A percentile compares a stretch with the other conserved stretches of the same genome.
Evolutionary conservation across 2,329 filamentous ascomycete genomes (phyloP).

Genomic region (Trichoderma sp.): DNA sequence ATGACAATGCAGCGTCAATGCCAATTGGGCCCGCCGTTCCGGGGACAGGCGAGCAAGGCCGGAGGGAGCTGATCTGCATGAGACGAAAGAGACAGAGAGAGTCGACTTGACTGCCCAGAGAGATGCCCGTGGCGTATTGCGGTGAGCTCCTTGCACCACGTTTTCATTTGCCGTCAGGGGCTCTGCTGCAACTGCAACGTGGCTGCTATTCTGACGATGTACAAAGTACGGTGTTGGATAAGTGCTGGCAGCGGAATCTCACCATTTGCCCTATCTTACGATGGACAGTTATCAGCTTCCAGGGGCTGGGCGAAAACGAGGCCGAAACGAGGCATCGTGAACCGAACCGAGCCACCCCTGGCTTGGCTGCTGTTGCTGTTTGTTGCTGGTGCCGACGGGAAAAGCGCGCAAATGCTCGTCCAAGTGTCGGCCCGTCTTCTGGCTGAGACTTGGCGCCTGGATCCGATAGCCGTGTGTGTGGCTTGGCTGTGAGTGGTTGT

Average conservation of each 20-base stretch:
- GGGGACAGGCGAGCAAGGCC: background rate
- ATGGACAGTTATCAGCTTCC: background rate
- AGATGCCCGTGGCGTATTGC: background rate
- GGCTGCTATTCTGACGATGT: background rate
- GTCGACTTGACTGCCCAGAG: background rate
- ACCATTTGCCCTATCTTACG: background rate
- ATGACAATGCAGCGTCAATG: background rate
- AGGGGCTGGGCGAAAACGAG: background rate
- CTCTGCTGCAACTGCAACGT: slow-evolving; percentile 6
- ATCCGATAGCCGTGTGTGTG: background rate
- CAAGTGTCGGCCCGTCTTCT: slow-evolving; percentile 18
- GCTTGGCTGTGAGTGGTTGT: slow-evolving; percentile 1
- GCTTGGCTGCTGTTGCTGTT: background rate
- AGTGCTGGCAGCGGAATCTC: background rate
- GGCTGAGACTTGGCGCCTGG: slow-evolving; percentile 17
- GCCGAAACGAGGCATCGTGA: slow-evolving; percentile 14
- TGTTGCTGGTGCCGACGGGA: background rate
- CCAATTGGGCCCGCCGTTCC: slow-evolving; percentile 5
- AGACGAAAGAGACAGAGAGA: background rate
- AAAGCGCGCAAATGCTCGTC: slow-evolving; percentile 17
- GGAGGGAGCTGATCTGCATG: background rate
- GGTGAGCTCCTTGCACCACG: background rate
- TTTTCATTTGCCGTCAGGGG: background rate
- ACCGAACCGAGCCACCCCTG: background rate
- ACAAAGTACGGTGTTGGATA: background rate